Evolutionary conservation across 169 alveolate species (phyloP).

Genomic region (Babesia bigemina): DNA sequence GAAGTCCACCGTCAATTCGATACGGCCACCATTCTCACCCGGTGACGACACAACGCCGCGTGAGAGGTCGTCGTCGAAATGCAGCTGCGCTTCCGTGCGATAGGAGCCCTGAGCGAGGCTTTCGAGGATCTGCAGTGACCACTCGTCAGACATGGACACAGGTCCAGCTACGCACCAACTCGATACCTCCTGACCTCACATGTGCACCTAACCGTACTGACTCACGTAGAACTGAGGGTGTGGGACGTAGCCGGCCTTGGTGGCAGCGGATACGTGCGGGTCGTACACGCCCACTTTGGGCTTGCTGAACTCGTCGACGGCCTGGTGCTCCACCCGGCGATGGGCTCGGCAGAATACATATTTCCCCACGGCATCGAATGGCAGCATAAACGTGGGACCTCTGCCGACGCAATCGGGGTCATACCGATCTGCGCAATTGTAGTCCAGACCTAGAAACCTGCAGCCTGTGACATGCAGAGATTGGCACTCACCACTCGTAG

Average conservation of each 20-base stretch:
- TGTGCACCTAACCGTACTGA: background rate
- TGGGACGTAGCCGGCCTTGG: constrained; percentile 36
- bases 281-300: constrained; percentile 50
- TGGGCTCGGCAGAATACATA: constrained; percentile 61
- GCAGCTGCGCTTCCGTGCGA: constrained; percentile 11
- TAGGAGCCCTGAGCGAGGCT: constrained; percentile 14
- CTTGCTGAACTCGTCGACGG: constrained; percentile 5
- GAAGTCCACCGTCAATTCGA: background rate
- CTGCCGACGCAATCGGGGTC: constrained; percentile 35
- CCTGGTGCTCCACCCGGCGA: constrained; percentile 56
- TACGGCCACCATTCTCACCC: background rate
- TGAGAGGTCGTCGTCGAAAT: constrained; percentile 31
- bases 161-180: constrained; percentile 55
- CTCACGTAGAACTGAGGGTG: constrained; percentile 39
- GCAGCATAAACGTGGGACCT: constrained; percentile 17
- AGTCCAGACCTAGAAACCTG: constrained; percentile 52
- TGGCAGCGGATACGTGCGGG: constrained; percentile 46
- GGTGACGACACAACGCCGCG: background rate
- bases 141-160: constrained; percentile 47
- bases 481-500: constrained; percentile 49
- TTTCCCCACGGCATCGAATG: constrained; percentile 53
- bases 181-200: constrained; percentile 28
- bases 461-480: background rate
- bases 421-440: constrained; percentile 47
- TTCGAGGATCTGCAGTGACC: constrained; percentile 40